phyloP scores from a whole-genome alignment of 1,284 basidiomycete species.

The Boletus smithii region DNA sequence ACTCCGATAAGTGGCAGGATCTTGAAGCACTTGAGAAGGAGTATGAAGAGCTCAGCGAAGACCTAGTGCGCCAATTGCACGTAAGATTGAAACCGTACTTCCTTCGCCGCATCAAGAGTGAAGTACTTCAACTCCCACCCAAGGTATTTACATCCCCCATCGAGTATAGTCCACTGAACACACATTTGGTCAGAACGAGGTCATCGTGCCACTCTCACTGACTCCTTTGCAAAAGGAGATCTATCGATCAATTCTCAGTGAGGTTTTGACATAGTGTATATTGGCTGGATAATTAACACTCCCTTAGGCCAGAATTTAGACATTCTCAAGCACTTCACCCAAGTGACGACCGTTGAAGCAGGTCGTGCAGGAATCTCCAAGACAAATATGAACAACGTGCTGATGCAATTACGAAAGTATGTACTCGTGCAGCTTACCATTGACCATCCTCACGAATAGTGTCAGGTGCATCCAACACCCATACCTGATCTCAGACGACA shows the following conservation, averaged over 20 bases:
- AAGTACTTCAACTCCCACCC: constrained; percentile 88
- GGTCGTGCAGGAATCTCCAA: constrained; percentile 36
- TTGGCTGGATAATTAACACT: constrained; percentile 9
- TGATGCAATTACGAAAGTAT: constrained; percentile 85
- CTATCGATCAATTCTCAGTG: constrained; percentile 81
- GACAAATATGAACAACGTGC: constrained; percentile 70
- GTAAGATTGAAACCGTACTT: constrained; percentile 84
- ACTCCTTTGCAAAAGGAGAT: constrained; percentile 85
- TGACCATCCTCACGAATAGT: constrained; percentile 5
- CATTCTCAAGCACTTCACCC: constrained; percentile 57
- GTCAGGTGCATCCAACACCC: constrained; percentile 83
- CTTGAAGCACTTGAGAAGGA: constrained; percentile 68
- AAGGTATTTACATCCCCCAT: constrained; percentile 53
- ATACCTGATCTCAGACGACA: constrained; percentile 78
- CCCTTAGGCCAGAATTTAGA: constrained; percentile 63
- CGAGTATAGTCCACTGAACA: constrained; percentile 10
- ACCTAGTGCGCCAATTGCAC: constrained; percentile 77
- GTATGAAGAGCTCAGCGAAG: constrained; percentile 75
- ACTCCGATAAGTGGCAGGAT: constrained; percentile 72
- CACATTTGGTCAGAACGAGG: constrained; percentile 61
- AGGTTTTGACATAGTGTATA: neutral
- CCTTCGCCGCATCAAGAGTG: constrained; percentile 87
- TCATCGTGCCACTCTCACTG: constrained; percentile 91
- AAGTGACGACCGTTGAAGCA: constrained; percentile 36
- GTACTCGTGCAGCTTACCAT: constrained; percentile 23